These are phyloP conservation scores for Aurinia saxatilis DNA, from an alignment of 345 rosid species.

Conservation along the genomic window DNA sequence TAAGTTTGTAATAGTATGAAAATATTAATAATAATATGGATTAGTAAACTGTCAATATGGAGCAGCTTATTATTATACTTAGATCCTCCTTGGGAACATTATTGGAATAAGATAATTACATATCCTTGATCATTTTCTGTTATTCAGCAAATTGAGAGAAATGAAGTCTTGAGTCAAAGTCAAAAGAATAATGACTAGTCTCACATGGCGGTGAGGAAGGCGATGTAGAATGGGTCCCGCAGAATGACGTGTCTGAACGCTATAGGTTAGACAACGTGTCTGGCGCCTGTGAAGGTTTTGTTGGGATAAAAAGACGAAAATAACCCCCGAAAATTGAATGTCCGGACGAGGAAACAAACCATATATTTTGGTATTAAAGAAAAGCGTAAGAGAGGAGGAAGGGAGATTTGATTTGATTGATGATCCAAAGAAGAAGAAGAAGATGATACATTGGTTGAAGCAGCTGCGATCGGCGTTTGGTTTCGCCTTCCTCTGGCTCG, in stretches of 20 bases:
- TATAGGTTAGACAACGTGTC: slow-evolving; percentile 20
- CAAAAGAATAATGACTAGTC: slow-evolving; percentile 10
- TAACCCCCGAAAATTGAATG: slow-evolving; percentile 2
- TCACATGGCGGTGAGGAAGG: slow-evolving; percentile 10
- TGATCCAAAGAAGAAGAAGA: slow-evolving; percentile 18
- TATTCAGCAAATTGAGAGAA: not conserved
- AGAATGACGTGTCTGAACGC: not conserved
- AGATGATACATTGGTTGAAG: slow-evolving; percentile 58
- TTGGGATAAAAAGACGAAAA: not conserved
- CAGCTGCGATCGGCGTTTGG: slow-evolving; percentile 66
- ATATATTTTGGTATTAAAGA: not conserved
- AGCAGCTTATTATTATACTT: not conserved
- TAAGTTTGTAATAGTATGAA: not conserved
- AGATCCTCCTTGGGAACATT: not conserved
- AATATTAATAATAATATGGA: not conserved
- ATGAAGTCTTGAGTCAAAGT: slow-evolving; percentile 4
- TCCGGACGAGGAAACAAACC: slow-evolving; percentile 12
- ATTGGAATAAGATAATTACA: not conserved
- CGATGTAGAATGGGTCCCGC: slow-evolving; percentile 1
- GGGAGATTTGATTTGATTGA: slow-evolving; percentile 1
- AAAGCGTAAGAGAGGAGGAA: not conserved
- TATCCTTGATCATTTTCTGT: not conserved
- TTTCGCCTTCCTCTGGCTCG: slow-evolving; percentile 77
- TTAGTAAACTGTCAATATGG: slow-evolving; percentile 3
- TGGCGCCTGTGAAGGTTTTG: not conserved